These are phyloP conservation scores for Thuidium tamariscinum DNA, from an alignment of 225 moss, liverwort and hornwort species.

Conservation along the genomic window DNA sequence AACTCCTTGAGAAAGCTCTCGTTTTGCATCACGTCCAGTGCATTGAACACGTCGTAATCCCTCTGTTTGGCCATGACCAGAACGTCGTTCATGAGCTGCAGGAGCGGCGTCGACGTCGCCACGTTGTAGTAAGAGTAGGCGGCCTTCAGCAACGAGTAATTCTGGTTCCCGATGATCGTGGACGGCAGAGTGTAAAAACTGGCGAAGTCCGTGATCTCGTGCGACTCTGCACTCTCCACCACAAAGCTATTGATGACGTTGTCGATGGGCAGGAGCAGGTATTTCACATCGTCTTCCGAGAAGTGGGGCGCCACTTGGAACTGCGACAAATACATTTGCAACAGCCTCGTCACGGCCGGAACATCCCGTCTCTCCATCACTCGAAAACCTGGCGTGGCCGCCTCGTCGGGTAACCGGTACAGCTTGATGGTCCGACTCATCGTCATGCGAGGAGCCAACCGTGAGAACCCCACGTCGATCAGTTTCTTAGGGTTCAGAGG, in stretches of 20 bases:
- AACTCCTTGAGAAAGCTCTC: constrained; percentile 89
- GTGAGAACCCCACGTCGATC: constrained; percentile 90
- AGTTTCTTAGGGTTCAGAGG: constrained; percentile 92
- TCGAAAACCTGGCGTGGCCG: constrained; percentile 70
- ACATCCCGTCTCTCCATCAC: constrained; percentile 81
- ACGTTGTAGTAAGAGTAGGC: constrained; percentile 98
- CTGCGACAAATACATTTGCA: constrained; percentile 58
- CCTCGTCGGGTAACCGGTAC: constrained; percentile 69
- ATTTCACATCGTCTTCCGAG: constrained; percentile 72
- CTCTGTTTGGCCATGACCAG: constrained; percentile 83
- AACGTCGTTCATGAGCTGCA: constrained; percentile 76
- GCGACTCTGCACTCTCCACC: constrained; percentile 66
- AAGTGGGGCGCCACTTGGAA: constrained; percentile 74
- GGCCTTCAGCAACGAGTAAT: constrained; percentile 74
- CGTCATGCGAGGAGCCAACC: constrained; percentile 88
- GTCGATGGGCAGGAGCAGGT: constrained; percentile 68
- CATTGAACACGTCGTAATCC: constrained; percentile 92
- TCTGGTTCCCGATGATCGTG: constrained; percentile 94
- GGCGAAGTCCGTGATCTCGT: constrained; percentile 83
- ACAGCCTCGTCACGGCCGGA: constrained; percentile 50
- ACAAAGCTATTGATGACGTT: constrained; percentile 89
- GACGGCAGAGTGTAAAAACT: constrained; percentile 94
- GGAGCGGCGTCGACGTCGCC: constrained; percentile 71
- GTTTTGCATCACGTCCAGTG: constrained; percentile 96
- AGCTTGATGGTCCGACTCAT: constrained; percentile 97